These are phyloP conservation scores for Exophiala aquamarina DNA, from an alignment of 2,329 filamentous ascomycete genomes.

Conservation along the genomic window DNA sequence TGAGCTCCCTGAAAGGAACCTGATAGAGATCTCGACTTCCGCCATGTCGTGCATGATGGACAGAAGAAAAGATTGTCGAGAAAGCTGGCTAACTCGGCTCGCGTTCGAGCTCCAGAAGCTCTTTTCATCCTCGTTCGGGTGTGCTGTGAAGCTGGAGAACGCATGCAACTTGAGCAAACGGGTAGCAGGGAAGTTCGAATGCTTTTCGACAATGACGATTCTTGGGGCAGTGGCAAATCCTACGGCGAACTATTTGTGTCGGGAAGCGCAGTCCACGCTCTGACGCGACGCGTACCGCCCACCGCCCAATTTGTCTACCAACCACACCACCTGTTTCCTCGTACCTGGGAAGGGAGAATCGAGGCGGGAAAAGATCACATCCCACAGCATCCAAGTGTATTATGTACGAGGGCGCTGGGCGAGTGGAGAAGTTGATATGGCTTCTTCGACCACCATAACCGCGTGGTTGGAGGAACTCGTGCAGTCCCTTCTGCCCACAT, in stretches of 20 bases:
- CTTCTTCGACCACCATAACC: constrained; percentile 29
- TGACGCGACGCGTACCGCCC: too few relatives aligned
- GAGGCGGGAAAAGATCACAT: too few relatives aligned
- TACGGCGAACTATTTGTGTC: too few relatives aligned
- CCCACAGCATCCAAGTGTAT: constrained; percentile 2
- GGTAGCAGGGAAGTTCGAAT: too few relatives aligned
- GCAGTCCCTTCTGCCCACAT: constrained; percentile 17
- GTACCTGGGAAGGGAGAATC: too few relatives aligned
- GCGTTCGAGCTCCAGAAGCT: not conserved
- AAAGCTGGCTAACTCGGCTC: constrained; percentile 15
- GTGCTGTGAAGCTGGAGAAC: too few relatives aligned
- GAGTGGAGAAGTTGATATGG: constrained; percentile 22
- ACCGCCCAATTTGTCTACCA: too few relatives aligned
- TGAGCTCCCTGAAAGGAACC: constrained; percentile 1
- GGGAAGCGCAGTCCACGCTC: too few relatives aligned
- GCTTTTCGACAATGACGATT: too few relatives aligned
- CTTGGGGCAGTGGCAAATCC: too few relatives aligned
- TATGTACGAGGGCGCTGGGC: not conserved
- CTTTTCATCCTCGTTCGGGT: constrained; percentile 6
- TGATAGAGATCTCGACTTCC: constrained; percentile 14
- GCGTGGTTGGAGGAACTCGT: constrained; percentile 25
- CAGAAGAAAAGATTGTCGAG: constrained; percentile 35
- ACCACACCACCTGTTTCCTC: too few relatives aligned
- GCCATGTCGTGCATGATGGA: constrained; percentile 41
- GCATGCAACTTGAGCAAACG: too few relatives aligned